Base-by-base conservation (phyloP, 2,329 filamentous ascomycete genomes). In the Colletotrichum endophyticum region DNA sequence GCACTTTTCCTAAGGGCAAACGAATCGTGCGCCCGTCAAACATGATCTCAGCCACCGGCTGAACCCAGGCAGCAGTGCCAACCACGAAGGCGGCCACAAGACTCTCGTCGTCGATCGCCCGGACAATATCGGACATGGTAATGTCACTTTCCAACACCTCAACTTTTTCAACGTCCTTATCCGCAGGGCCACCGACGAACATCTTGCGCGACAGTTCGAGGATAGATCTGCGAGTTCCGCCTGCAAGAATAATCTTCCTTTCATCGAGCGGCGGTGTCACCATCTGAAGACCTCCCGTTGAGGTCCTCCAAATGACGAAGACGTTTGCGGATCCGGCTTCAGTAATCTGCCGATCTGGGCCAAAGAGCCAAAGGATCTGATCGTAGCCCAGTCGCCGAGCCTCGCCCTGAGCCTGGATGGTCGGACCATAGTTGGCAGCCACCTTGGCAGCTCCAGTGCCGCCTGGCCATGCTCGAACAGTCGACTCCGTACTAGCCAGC, bases 31-130 rank as follows among this genome's bases (percentile, higher is more conserved):
- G 84, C 66, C 91, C 92, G 44, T 91, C 90, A 85, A 94, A 93
- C 83, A 93, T 90, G 81, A 95, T 92, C 67, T 90, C 87, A 22
- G n/a, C 28, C 61, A 5, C 44, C 15, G 32, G 13, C 71, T 15
- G 67, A 53, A 72, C 78, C 90, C 92, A 88, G 88, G 94, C 93
- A 70, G 96, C 96, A 77, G 96, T 98, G 22, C 96, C 96, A 34
- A 94, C 92, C 8, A 94, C 95, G 83, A 98, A 98, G 3, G 95
- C 91, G 86, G 98, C 96, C 12, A 98, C 84, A 59, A 98, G 84
- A 5, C 96, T 89, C 4, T 95, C 95, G 81, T 98, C 95, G 57
- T 90, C 86, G 30, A 92, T 87, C 3, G 95, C 95, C 82, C 94
- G 91, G 36, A 92, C 83, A 16, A 98, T 84, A 84, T 98, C 95